A percentile compares a stretch with the other conserved stretches of the same genome.
Evolutionary conservation across 352 stramenopile species (phyloP).

Genomic region (Pythium phragmiticola): DNA sequence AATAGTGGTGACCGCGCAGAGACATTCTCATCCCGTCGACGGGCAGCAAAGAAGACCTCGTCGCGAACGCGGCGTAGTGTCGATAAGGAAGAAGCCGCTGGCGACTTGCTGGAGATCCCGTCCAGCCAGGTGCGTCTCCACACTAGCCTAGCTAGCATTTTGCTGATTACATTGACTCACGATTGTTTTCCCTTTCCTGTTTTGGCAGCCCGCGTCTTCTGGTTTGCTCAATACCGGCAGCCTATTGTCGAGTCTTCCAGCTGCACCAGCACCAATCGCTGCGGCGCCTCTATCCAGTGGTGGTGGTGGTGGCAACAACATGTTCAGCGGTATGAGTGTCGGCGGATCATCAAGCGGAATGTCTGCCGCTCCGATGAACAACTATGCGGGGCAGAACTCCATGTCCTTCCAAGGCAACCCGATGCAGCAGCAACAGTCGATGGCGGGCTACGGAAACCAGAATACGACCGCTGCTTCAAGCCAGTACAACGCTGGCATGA

Average conservation of each 20-base stretch:
- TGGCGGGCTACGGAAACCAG: slow-evolving; percentile 34
- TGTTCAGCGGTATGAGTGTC: slow-evolving; percentile 75
- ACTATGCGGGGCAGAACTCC: slow-evolving; percentile 40
- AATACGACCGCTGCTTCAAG: slow-evolving; percentile 21
- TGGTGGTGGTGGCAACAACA: slow-evolving; percentile 24
- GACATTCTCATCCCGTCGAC: slow-evolving; percentile 66
- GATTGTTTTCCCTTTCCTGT: not conserved
- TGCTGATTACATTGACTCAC: not conserved
- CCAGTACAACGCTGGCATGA: slow-evolving; percentile 61
- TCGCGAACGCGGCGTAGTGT: slow-evolving; percentile 40
- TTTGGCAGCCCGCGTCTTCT: slow-evolving; percentile 22
- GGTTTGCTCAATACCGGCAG: slow-evolving; percentile 50
- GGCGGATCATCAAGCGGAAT: slow-evolving; percentile 18
- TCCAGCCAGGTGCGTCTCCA: slow-evolving; percentile 14
- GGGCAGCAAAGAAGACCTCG: slow-evolving; percentile 66
- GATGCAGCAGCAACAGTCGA: slow-evolving; percentile 23
- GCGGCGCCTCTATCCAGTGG: slow-evolving; percentile 11
- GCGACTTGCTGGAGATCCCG: slow-evolving; percentile 64
- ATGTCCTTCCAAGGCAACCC: slow-evolving; percentile 36
- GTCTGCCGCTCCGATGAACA: slow-evolving; percentile 22
- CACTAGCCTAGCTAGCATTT: too few relatives aligned
- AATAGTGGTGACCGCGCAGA: slow-evolving; percentile 49
- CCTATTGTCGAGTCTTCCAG: slow-evolving; percentile 45
- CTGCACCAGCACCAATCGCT: slow-evolving; percentile 29
- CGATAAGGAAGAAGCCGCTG: slow-evolving; percentile 52